phyloP scores from a whole-genome alignment of 2,329 filamentous ascomycete species.

The Aplosporella prunicola region DNA sequence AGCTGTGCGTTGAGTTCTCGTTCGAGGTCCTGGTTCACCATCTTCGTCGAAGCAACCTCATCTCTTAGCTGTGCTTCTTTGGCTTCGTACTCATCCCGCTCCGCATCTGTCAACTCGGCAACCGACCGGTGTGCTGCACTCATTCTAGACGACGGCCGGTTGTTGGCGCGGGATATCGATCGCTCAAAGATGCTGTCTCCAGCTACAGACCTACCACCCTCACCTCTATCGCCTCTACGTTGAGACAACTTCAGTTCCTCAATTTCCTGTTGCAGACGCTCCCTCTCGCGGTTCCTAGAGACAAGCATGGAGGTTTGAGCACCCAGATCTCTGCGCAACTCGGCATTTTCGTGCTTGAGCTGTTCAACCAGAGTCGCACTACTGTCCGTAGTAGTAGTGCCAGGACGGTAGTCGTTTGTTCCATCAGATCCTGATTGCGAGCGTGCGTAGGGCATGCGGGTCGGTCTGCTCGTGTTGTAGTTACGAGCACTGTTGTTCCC shows the following conservation, averaged over 20 bases:
- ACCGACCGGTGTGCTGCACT: constrained; percentile 48
- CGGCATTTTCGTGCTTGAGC: constrained; percentile 83
- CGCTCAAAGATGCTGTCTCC: constrained; percentile 88
- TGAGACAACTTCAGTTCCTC: constrained; percentile 89
- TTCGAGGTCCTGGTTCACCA: constrained; percentile 83
- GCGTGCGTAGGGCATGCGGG: constrained; percentile 28
- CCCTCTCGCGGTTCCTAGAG: constrained; percentile 88
- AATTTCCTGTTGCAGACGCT: constrained; percentile 90
- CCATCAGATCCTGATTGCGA: constrained; percentile 30
- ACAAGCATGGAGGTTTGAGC: constrained; percentile 97
- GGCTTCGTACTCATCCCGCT: constrained; percentile 78
- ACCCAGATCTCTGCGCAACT: constrained; percentile 81
- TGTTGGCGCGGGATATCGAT: constrained; percentile 70
- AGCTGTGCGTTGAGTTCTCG: constrained; percentile 71
- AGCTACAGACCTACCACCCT: constrained; percentile 48
- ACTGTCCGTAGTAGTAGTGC: constrained; percentile 31
- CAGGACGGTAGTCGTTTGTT: constrained; percentile 39
- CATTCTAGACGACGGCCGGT: constrained; percentile 63
- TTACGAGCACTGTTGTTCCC: constrained; percentile 26
- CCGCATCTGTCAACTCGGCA: constrained; percentile 60
- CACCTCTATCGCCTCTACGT: constrained; percentile 62
- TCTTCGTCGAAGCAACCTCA: constrained; percentile 72
- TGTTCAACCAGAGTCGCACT: constrained; percentile 74
- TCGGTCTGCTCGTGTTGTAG: constrained; percentile 27
- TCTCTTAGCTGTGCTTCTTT: constrained; percentile 77